phyloP scores from a whole-genome alignment of 2,329 filamentous ascomycete species.

The Sporothrix protearum region DNA sequence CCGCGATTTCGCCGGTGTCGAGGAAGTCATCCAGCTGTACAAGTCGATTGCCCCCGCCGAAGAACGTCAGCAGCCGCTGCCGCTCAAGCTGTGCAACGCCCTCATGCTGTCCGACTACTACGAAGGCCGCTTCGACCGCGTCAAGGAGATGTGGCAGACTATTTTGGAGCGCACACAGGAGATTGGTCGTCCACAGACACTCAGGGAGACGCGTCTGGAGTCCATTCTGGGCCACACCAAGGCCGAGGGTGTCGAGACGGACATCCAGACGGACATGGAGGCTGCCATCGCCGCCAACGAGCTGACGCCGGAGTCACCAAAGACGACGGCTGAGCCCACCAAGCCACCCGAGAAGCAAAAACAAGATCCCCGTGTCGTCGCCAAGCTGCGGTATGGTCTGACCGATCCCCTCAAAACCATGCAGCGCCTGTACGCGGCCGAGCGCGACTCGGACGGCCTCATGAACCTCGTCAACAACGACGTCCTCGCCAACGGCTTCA shows the following conservation, averaged over 20 bases:
- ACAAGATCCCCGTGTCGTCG: constrained; percentile 37
- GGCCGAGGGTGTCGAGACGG: background rate
- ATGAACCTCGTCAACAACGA: constrained; percentile 44
- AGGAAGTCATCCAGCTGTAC: constrained; percentile 48
- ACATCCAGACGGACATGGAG: constrained; percentile 20
- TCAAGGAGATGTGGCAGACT: constrained; percentile 64
- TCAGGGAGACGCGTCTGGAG: constrained; percentile 17
- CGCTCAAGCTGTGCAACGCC: constrained; percentile 55
- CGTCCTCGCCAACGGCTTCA: constrained; percentile 65
- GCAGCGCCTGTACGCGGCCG: constrained; percentile 43
- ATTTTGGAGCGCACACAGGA: constrained; percentile 53
- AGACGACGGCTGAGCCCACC: too few species aligned
- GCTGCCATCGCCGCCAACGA: background rate
- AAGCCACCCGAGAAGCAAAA: background rate
- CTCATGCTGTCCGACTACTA: constrained; percentile 65
- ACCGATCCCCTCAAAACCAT: constrained; percentile 49
- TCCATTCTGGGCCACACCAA: constrained; percentile 14
- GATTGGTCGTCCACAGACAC: constrained; percentile 37
- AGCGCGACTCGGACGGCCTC: constrained; percentile 47
- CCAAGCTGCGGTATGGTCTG: constrained; percentile 52
- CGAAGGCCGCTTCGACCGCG: constrained; percentile 55
- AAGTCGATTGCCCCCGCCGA: constrained; percentile 38
- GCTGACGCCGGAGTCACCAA: background rate
- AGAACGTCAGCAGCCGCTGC: constrained; percentile 38
- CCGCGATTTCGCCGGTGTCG: constrained; percentile 38